Evolutionary conservation across 371 early-diverging fungal species (phyloP), one percentile per base, ranked within the genome.

Genomic region (Haplosporangium sp.): DNA sequence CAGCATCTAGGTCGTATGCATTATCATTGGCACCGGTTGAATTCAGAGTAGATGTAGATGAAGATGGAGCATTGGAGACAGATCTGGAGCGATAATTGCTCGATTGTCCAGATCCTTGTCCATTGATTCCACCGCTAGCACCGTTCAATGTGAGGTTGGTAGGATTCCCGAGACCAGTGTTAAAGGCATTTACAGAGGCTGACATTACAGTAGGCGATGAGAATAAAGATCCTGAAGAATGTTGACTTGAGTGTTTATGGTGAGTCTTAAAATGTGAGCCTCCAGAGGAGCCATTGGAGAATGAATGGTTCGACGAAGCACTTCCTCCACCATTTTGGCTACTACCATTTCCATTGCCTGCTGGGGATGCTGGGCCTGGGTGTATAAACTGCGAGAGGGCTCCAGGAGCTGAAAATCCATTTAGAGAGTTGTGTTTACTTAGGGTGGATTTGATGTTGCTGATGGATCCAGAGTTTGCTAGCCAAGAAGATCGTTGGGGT

Each of bases 371-470:
- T 7, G 81, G 74, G 34, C 81, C 81, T n/a, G 81, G 81, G 34
- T 79, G 81, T 40, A 79, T 79, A 50, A 79, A 79, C 55, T 79
- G 81, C 8, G 81, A 79, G 15, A 79, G 81, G 7, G 74, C 81
- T 11, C 81, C 81, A 11, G 81, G 81, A 7, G 71, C 60, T 13
- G 81, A 79, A 57, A 79, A 79, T 20, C 81, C 74, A 34, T 68
- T 79, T 63, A 77, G 35, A 2, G 74, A 66, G 17, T 38, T 60
- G 40, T 74, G 81, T 61, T 79, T 79, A 69, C 67, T 68, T 15
- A 67, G 47, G 0, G 71, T 59, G 4, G 72, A 69, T 48, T 79
- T 79, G 65, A 74, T 56, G 56, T 79, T 67, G 35, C 68, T 71
- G 61, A 79, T 79, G 20, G 81, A 79, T 52, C 81, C 81, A n/a